These are phyloP conservation scores for Fagopyrum homotropicum DNA, from an alignment of 148 eudicot genomes.

Conservation along the genomic window DNA sequence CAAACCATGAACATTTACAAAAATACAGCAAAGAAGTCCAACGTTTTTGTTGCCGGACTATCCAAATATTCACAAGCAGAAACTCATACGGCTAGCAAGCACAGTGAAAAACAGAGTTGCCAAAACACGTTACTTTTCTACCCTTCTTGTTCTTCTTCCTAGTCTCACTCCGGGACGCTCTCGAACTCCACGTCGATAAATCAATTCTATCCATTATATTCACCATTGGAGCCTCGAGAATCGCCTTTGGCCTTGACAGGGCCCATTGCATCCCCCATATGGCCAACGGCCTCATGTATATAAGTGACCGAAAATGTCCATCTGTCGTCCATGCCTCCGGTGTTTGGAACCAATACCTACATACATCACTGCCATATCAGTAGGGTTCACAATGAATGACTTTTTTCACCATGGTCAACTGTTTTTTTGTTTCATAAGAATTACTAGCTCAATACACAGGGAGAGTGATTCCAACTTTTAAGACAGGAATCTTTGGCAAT, in stretches of 20 bases:
- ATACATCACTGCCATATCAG: background rate
- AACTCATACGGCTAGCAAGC: conserved; percentile 31
- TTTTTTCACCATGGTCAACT: background rate
- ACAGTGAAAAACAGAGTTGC: conserved; percentile 62
- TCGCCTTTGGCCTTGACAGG: conserved; percentile 53
- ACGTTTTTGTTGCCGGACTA: background rate
- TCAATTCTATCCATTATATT: conserved; percentile 71
- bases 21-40: background rate
- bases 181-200: conserved; percentile 24
- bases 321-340: conserved; percentile 65
- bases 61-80: background rate
- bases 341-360: conserved; percentile 67
- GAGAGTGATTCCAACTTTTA: too few species aligned
- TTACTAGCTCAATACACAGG: too few species aligned
- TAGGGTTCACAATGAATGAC: background rate
- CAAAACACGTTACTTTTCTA: conserved; percentile 48
- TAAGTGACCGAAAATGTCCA: conserved; percentile 56
- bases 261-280: conserved; percentile 91
- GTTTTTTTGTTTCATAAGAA: too few species aligned
- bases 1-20: too few species aligned
- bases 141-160: conserved; percentile 43
- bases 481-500: too few species aligned
- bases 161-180: conserved; percentile 30
- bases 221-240: conserved; percentile 58
- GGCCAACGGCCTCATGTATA: conserved; percentile 68